phyloP scores from a whole-genome alignment of 2,329 filamentous ascomycete genomes.

The Penicillium paneum region DNA sequence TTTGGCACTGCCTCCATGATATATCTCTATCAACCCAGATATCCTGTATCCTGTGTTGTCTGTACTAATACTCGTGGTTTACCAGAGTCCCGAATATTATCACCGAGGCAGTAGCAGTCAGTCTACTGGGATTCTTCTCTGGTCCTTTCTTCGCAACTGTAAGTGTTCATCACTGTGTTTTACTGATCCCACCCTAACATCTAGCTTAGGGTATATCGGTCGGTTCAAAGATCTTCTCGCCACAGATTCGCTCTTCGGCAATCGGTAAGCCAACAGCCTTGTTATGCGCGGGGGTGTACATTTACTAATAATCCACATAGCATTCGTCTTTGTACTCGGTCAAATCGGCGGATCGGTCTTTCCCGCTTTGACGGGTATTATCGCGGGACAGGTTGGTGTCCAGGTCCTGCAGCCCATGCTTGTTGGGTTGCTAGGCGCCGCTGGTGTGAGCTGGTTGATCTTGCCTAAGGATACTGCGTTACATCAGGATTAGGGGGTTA shows the following conservation, averaged over 20 bases:
- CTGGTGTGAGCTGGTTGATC: conserved; percentile 49
- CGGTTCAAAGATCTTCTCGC: conserved; percentile 52
- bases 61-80: not conserved
- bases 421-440: conserved; percentile 47
- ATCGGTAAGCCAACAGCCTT: conserved; percentile 34
- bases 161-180: not conserved
- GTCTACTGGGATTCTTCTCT: conserved; percentile 56
- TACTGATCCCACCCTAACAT: not conserved
- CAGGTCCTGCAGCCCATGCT: conserved; percentile 53
- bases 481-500: conserved; percentile 19
- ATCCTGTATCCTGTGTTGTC: not conserved
- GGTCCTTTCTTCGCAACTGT: conserved; percentile 59
- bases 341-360: conserved; percentile 57
- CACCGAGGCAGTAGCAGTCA: conserved; percentile 53
- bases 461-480: conserved; percentile 23
- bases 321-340: conserved; percentile 56
- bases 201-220: conserved; percentile 46
- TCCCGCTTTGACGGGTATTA: conserved; percentile 54
- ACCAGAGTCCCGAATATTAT: conserved; percentile 45
- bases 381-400: conserved; percentile 48
- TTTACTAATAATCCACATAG: conserved; percentile 1
- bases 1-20: not conserved
- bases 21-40: not conserved
- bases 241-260: conserved; percentile 48
- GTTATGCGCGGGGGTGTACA: too few relatives aligned